A percentile compares a stretch with the other conserved stretches of the same genome.
phyloP scores from a whole-genome alignment of 2,329 filamentous ascomycete species.

The Grosmannia penicillata region DNA sequence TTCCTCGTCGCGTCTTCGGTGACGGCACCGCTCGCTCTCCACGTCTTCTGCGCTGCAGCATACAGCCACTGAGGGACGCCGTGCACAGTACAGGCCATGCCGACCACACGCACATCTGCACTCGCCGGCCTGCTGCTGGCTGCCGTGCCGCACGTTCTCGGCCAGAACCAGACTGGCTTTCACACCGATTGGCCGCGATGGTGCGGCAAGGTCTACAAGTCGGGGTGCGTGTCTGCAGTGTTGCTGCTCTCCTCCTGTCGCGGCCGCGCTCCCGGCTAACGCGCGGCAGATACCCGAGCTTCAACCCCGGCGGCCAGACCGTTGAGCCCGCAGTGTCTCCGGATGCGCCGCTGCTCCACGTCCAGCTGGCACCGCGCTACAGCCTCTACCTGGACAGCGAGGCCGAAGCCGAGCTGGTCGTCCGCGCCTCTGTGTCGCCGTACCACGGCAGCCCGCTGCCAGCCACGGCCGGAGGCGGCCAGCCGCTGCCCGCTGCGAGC shows the following conservation, averaged over 20 bases:
- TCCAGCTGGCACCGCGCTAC: slow-evolving; percentile 29
- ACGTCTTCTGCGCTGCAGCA: too few relatives aligned
- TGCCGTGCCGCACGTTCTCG: too few relatives aligned
- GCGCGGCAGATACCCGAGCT: slow-evolving; percentile 19
- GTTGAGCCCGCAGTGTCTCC: slow-evolving; percentile 18
- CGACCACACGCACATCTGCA: too few relatives aligned
- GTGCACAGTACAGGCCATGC: too few relatives aligned
- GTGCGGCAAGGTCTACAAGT: slow-evolving; percentile 32
- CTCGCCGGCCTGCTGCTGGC: too few relatives aligned
- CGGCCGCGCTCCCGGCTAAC: background rate
- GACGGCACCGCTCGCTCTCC: too few relatives aligned
- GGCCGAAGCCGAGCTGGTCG: slow-evolving; percentile 23
- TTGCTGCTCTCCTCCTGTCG: too few relatives aligned
- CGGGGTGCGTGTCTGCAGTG: slow-evolving; percentile 12
- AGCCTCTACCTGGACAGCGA: slow-evolving; percentile 30
- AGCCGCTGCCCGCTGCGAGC: too few relatives aligned
- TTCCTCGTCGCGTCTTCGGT: too few relatives aligned
- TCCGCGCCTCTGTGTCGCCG: slow-evolving; percentile 25
- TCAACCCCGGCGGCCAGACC: slow-evolving; percentile 29
- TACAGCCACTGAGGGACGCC: too few relatives aligned
- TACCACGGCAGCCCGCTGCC: slow-evolving; percentile 24
- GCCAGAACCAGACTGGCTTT: slow-evolving; percentile 20
- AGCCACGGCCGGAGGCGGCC: too few relatives aligned
- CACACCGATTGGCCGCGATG: slow-evolving; percentile 28
- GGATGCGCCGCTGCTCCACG: slow-evolving; percentile 21